These are phyloP conservation scores for Candida caryicola DNA, from an alignment of 805 yeast species.

Conservation along the genomic window DNA sequence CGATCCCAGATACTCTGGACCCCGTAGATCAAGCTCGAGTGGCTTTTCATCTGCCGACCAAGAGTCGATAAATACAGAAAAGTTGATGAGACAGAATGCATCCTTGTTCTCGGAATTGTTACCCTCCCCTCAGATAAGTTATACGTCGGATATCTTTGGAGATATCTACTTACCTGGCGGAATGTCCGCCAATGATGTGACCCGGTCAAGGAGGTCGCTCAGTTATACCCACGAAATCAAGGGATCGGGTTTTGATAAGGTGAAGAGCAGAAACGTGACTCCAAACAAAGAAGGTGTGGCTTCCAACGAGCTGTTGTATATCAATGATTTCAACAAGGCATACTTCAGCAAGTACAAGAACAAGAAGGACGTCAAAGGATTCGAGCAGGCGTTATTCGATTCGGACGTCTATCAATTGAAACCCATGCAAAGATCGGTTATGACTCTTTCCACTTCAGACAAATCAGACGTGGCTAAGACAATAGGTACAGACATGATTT, in stretches of 20 bases:
- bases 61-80: conserved; percentile 25
- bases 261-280: background rate
- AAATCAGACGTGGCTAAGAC: background rate
- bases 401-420: conserved; percentile 23
- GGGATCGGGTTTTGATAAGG: background rate
- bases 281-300: background rate
- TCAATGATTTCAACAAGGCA: conserved; percentile 22
- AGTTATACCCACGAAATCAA: background rate
- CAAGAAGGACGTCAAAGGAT: conserved; percentile 3
- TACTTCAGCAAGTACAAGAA: conserved; percentile 15
- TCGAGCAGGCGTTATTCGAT: conserved; percentile 12
- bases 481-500: background rate
- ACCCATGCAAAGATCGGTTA: conserved; percentile 33
- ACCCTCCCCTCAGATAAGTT: conserved; percentile 41
- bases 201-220: background rate
- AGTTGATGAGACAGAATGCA: conserved; percentile 29
- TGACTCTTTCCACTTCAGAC: conserved; percentile 27
- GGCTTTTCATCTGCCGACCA: conserved; percentile 3
- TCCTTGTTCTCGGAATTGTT: conserved; percentile 31
- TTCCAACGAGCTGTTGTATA: conserved; percentile 8
- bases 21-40: background rate
- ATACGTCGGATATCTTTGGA: conserved; percentile 29
- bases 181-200: background rate
- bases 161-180: conserved; percentile 6
- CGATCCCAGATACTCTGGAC: background rate